Percentiles rank a stretch among this genome's conserved stretches.
These are phyloP conservation scores for Grammothele lineata DNA, from an alignment of 768 basidiomycete species.

Conservation along the genomic window DNA sequence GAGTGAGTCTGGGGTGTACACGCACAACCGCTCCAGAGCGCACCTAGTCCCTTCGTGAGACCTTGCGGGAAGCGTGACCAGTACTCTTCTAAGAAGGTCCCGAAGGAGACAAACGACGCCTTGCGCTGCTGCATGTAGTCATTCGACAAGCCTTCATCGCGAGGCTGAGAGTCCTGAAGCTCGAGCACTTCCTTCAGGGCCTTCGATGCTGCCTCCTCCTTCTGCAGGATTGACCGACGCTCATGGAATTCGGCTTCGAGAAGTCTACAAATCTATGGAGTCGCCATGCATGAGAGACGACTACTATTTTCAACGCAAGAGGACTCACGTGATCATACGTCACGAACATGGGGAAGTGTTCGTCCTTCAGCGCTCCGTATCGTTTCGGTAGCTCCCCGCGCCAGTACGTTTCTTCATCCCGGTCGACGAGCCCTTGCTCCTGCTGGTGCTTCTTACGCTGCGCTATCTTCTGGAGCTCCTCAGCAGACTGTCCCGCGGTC, in stretches of 20 bases:
- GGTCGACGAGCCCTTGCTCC: conserved; percentile 24
- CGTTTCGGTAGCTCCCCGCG: conserved; percentile 42
- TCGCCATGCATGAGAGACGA: background rate
- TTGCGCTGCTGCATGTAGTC: conserved; percentile 23
- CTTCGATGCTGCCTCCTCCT: background rate
- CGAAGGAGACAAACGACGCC: conserved; percentile 36
- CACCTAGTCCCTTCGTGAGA: conserved; percentile 44
- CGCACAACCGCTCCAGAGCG: too few species aligned
- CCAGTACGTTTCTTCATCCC: conserved; percentile 39
- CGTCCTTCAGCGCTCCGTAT: conserved; percentile 53
- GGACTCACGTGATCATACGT: conserved; percentile 55
- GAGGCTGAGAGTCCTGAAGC: background rate
- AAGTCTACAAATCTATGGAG: conserved; percentile 40
- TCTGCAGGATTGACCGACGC: background rate
- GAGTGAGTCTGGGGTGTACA: background rate
- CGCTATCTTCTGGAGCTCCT: conserved; percentile 32
- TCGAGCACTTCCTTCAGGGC: conserved; percentile 7
- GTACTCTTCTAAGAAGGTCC: conserved; percentile 44
- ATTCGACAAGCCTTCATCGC: conserved; percentile 3
- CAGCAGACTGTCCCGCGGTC: conserved; percentile 30
- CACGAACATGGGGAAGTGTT: conserved; percentile 67
- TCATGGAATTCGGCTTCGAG: conserved; percentile 42
- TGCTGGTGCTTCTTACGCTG: conserved; percentile 14
- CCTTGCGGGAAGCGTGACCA: conserved; percentile 57
- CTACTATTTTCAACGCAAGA: background rate